Percentiles rank a stretch among this genome's conserved stretches.
phyloP scores from a whole-genome alignment of 768 basidiomycete genomes.

The Amanita brunnescens region DNA sequence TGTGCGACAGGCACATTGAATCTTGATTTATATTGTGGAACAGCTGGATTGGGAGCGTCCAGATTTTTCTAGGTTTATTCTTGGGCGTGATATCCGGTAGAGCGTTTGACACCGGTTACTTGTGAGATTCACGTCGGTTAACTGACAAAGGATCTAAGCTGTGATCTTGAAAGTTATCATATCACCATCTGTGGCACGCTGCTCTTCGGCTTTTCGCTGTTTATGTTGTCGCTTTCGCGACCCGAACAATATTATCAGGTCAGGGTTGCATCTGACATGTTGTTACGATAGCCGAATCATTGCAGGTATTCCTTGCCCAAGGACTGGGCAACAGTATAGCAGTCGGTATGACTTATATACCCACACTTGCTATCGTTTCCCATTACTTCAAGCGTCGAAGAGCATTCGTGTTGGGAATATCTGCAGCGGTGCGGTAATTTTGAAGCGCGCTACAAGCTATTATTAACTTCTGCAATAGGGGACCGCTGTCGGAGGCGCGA shows the following conservation, averaged over 20 bases:
- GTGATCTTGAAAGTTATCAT: slow-evolving; percentile 23
- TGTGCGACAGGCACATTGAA: not conserved
- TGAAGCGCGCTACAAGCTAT: not conserved
- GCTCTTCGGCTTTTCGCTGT: slow-evolving; percentile 34
- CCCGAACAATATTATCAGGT: slow-evolving; percentile 33
- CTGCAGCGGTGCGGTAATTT: slow-evolving; percentile 19
- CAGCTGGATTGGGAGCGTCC: slow-evolving; percentile 39
- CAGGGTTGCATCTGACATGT: not conserved
- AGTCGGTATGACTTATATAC: slow-evolving; percentile 42
- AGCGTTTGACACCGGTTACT: slow-evolving; percentile 45
- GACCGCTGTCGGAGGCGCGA: slow-evolving; percentile 48
- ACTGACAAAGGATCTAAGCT: not conserved
- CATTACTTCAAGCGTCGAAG: slow-evolving; percentile 29
- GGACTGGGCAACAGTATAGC: slow-evolving; percentile 43
- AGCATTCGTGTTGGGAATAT: slow-evolving; percentile 26
- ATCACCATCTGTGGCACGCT: slow-evolving; percentile 38
- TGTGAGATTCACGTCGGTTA: slow-evolving; percentile 21
- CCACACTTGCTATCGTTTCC: slow-evolving; percentile 27
- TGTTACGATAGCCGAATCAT: slow-evolving; percentile 1
- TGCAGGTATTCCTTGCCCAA: slow-evolving; percentile 37
- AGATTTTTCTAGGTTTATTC: slow-evolving; percentile 38
- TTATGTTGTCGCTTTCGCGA: slow-evolving; percentile 37
- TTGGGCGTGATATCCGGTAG: slow-evolving; percentile 38
- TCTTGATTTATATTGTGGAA: not conserved
- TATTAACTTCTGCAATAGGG: slow-evolving; percentile 19